These are phyloP conservation scores for Spizellomyces sp. DNA, from an alignment of 192 early-diverging fungal genomes.

Conservation along the genomic window DNA sequence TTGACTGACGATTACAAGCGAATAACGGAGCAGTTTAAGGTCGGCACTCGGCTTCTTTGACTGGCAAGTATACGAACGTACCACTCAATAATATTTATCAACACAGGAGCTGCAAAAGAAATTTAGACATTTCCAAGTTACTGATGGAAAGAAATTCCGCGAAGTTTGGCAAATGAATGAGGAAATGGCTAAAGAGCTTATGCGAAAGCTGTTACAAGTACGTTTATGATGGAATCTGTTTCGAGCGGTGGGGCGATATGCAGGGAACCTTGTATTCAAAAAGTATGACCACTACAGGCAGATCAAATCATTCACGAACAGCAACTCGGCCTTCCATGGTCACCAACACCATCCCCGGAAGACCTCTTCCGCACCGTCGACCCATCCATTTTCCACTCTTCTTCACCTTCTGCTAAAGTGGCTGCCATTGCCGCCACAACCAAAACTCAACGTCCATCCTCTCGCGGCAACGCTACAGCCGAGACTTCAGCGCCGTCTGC, in stretches of 20 bases:
- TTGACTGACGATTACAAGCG: constrained; percentile 64
- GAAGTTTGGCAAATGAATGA: constrained; percentile 64
- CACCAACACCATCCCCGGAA: constrained; percentile 34
- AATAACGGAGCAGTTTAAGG: constrained; percentile 60
- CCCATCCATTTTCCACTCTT: constrained; percentile 33
- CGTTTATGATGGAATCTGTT: background rate
- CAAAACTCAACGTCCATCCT: background rate
- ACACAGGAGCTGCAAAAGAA: constrained; percentile 61
- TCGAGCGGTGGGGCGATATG: background rate
- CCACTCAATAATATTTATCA: background rate
- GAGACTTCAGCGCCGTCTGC: background rate
- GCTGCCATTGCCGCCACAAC: background rate
- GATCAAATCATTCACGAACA: constrained; percentile 62
- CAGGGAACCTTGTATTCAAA: background rate
- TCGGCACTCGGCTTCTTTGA: constrained; percentile 1
- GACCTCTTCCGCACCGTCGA: constrained; percentile 49
- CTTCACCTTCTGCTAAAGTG: background rate
- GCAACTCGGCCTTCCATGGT: constrained; percentile 59
- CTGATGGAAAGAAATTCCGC: constrained; percentile 49
- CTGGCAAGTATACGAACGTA: background rate
- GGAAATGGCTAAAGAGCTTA: constrained; percentile 49
- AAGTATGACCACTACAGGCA: constrained; percentile 18
- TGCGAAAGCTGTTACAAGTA: constrained; percentile 56
- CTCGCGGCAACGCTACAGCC: background rate
- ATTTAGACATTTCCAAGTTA: constrained; percentile 57